phyloP scores from a whole-genome alignment of 805 yeast genomes.

The Sungouiella thailandica region DNA sequence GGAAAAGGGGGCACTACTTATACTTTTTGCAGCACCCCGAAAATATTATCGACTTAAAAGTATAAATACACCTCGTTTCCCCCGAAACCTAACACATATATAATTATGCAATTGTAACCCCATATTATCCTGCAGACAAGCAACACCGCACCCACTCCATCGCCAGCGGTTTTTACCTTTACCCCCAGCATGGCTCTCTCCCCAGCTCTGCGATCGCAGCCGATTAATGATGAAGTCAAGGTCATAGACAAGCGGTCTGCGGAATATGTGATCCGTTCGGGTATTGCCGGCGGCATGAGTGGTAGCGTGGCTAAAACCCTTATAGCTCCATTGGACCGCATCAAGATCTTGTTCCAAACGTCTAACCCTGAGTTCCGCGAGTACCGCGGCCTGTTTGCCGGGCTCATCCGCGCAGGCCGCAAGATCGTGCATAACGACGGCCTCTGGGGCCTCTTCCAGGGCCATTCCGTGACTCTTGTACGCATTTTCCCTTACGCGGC shows the following conservation, averaged over 20 bases:
- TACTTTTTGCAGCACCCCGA: too few species aligned
- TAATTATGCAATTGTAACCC: too few species aligned
- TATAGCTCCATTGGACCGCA: conserved; percentile 93
- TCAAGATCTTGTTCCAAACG: conserved; percentile 92
- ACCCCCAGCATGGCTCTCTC: too few species aligned
- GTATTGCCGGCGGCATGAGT: conserved; percentile 91
- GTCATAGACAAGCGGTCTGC: conserved; percentile 62
- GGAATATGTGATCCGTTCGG: conserved; percentile 79
- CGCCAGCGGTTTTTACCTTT: too few species aligned
- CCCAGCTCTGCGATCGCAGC: too few species aligned
- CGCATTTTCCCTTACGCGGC: conserved; percentile 97
- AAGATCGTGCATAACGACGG: conserved; percentile 71
- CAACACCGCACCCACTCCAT: too few species aligned
- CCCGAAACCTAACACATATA: too few species aligned
- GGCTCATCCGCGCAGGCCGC: conserved; percentile 67
- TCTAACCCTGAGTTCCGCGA: conserved; percentile 82
- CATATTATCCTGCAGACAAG: too few species aligned
- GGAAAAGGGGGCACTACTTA: too few species aligned
- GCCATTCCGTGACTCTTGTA: conserved; percentile 88
- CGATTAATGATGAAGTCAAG: conserved; percentile 9
- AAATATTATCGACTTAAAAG: too few species aligned
- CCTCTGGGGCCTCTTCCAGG: conserved; percentile 77
- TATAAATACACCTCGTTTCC: too few species aligned
- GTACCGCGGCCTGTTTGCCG: conserved; percentile 74
- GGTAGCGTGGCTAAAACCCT: conserved; percentile 95